Percentiles rank a stretch among this genome's conserved stretches.
Conservation (phyloP, 2,329 filamentous ascomycete species). For the Fusarium neocosmosporiellum region DNA sequence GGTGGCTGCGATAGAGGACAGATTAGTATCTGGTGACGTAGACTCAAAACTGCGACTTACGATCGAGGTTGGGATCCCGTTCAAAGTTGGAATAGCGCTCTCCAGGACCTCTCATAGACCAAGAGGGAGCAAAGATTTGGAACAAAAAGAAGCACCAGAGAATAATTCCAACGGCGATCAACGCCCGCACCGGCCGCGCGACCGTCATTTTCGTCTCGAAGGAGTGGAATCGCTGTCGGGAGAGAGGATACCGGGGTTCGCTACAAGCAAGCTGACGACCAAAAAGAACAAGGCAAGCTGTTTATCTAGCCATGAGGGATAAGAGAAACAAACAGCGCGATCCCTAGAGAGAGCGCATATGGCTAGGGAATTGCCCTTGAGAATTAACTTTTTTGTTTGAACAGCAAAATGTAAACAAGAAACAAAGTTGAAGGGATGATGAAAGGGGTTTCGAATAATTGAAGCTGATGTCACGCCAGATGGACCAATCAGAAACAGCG, state of each 20-base stretch:
- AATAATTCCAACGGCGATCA: conserved; percentile 76
- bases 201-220: conserved; percentile 74
- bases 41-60: conserved; percentile 62
- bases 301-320: conserved; percentile 35
- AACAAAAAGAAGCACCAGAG: conserved; percentile 84
- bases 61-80: conserved; percentile 86
- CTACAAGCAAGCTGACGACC: conserved; percentile 13
- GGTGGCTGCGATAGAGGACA: conserved; percentile 68
- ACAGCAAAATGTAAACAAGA: neutral
- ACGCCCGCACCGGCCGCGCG: conserved; percentile 83
- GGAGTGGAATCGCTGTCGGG: conserved; percentile 3
- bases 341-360: neutral
- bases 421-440: conserved; percentile 13
- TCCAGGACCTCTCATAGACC: conserved; percentile 55
- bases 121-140: conserved; percentile 73
- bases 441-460: conserved; percentile 35
- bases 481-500: conserved; percentile 32
- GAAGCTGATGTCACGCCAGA: conserved; percentile 37
- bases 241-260: conserved; percentile 3
- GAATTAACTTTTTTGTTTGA: neutral
- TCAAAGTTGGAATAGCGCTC: conserved; percentile 68
- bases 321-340: neutral
- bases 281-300: conserved; percentile 12
- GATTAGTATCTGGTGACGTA: conserved; percentile 26
- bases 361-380: neutral